A percentile compares a stretch with the other conserved stretches of the same genome.
Conservation (phyloP, 805 yeast species). For the Priceomyces haplophilus region DNA sequence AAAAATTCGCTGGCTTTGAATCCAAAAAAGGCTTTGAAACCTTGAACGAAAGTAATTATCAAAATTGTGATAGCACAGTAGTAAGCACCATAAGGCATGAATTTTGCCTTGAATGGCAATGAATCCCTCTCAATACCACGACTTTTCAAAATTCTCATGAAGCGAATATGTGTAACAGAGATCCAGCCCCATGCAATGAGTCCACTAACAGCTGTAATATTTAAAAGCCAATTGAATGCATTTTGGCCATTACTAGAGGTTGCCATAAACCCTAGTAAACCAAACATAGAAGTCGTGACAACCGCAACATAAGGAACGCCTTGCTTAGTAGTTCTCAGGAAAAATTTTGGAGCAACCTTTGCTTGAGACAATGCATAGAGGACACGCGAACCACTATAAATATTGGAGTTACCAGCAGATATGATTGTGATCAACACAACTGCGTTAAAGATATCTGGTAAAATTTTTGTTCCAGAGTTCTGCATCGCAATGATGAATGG, state of each 20-base stretch:
- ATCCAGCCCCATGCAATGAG: conserved; percentile 71
- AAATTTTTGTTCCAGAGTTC: conserved; percentile 62
- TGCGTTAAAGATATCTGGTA: conserved; percentile 72
- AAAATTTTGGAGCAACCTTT: conserved; percentile 54
- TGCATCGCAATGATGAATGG: conserved; percentile 72
- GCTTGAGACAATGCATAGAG: conserved; percentile 63
- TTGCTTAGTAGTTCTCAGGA: conserved; percentile 44
- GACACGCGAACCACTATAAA: conserved; percentile 50
- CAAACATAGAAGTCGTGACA: conserved; percentile 55
- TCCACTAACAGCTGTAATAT: conserved; percentile 76
- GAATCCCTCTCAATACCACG: conserved; percentile 66
- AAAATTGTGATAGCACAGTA: conserved; percentile 55
- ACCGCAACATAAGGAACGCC: conserved; percentile 68
- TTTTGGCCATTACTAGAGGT: conserved; percentile 48
- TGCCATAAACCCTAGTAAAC: conserved; percentile 61
- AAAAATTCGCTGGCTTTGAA: conserved; percentile 58
- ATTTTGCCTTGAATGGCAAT: conserved; percentile 71
- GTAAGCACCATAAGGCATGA: conserved; percentile 66
- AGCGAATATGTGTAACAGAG: conserved; percentile 61
- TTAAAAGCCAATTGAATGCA: conserved; percentile 70
- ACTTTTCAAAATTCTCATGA: conserved; percentile 59
- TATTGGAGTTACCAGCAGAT: conserved; percentile 73
- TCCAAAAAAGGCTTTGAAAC: conserved; percentile 60
- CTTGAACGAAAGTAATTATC: conserved; percentile 66
- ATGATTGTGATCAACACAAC: conserved; percentile 63